Conservation (phyloP, 2,329 filamentous ascomycete species). For the Trichoderma afroharzianum region DNA sequence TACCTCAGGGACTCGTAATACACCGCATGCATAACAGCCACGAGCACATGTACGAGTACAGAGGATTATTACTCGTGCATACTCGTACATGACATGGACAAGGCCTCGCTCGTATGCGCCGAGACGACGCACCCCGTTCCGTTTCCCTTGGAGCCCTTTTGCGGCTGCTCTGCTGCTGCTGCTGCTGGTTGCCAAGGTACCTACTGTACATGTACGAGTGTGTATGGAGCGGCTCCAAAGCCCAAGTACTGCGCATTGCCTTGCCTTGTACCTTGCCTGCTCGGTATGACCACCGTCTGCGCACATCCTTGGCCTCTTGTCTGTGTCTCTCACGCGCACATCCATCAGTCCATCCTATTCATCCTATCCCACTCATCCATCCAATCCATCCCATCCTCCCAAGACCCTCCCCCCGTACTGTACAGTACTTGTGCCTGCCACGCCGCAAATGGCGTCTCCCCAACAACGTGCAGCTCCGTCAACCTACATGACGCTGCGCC, state of each 20-base stretch:
- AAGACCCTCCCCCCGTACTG: slow-evolving; percentile 3
- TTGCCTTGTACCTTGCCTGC: slow-evolving; percentile 14
- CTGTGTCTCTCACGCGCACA: slow-evolving; percentile 11
- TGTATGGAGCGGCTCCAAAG: not conserved
- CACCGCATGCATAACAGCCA: slow-evolving; percentile 14
- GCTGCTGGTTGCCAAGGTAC: not conserved
- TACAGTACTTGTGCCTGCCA: not conserved
- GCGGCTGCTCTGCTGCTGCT: not conserved
- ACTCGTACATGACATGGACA: not conserved
- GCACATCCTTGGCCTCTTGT: slow-evolving; percentile 5
- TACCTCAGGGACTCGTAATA: not conserved
- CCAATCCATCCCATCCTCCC: slow-evolving; percentile 3
- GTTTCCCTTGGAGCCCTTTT: not conserved
- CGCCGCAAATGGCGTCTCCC: slow-evolving; percentile 19
- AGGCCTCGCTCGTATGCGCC: not conserved
- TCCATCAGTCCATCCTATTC: slow-evolving; percentile 9
- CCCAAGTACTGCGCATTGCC: not conserved
- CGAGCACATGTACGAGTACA: not conserved
- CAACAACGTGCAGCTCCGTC: slow-evolving; percentile 20
- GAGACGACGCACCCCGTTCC: not conserved
- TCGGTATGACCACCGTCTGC: slow-evolving; percentile 13
- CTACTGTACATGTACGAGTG: not conserved
- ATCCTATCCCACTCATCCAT: slow-evolving; percentile 9
- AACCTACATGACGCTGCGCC: slow-evolving; percentile 17
- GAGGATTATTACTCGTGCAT: slow-evolving; percentile 7